Conservation (phyloP, 2,329 filamentous ascomycete species). For the Fusarium virguliforme region DNA sequence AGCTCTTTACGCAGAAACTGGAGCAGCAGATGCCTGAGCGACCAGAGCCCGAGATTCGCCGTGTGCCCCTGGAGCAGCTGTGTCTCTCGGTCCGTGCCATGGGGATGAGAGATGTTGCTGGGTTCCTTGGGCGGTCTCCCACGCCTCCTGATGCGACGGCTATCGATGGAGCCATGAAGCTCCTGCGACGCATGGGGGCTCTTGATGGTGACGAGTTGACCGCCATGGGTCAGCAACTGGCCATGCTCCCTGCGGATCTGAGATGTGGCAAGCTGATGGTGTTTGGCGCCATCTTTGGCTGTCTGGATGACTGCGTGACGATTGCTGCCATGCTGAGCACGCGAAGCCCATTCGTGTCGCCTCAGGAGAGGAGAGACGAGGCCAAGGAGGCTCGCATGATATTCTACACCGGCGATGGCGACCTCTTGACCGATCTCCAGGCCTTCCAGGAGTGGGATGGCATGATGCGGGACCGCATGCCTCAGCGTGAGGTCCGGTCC, state of each 20-base stretch:
- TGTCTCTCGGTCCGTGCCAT: conserved; percentile 96
- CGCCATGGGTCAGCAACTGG: conserved; percentile 91
- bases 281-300: conserved; percentile 94
- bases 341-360: conserved; percentile 88
- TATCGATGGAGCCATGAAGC: conserved; percentile 85
- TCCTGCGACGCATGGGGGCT: conserved; percentile 89
- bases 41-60: conserved; percentile 92
- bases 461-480: conserved; percentile 71
- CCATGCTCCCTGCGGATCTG: conserved; percentile 94
- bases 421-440: conserved; percentile 87
- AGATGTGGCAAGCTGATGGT: conserved; percentile 96
- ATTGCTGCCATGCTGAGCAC: conserved; percentile 95
- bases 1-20: conserved; percentile 89
- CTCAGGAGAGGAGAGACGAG: conserved; percentile 85
- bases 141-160: conserved; percentile 90
- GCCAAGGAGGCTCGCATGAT: conserved; percentile 81
- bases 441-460: conserved; percentile 88
- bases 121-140: conserved; percentile 87
- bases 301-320: conserved; percentile 88
- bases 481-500: conserved; percentile 75
- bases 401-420: conserved; percentile 86
- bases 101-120: conserved; percentile 86
- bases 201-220: conserved; percentile 90
- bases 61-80: conserved; percentile 93
- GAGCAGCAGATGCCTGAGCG: conserved; percentile 90